Base-by-base conservation (phyloP, 495 filamentous ascomycete species). In the Pyrenula massariospora region DNA sequence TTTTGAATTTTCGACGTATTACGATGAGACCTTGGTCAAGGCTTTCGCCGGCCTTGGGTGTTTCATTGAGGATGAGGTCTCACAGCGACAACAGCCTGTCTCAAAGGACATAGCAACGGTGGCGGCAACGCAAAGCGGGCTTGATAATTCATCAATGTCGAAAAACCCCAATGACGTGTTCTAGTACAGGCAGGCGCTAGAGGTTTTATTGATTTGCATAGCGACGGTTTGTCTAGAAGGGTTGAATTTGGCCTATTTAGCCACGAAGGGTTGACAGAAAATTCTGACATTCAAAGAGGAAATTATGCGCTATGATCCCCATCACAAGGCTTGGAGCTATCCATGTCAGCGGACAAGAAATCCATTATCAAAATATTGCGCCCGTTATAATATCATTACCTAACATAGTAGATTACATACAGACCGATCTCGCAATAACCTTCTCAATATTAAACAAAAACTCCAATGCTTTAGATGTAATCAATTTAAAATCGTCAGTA, bases 21-120 rank as follows among this genome's bases (percentile, higher is more conserved):
- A 86, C 64, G 72, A 82, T 23, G 74, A 90, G 22, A 84, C 87
- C 20, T 68, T 96, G 70, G 82, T 88, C 61, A 91, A 96, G 65
- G 91, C 92, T 0, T 98, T 96, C 70, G 81, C 87, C 0, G 93
- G 93, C 0, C 67, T 98, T 60, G 91, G 87, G 1, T 85, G 89
- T 50, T 87, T 96, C 61, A 65, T 90, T 24, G 87, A 81, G 42
- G 91, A 96, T 22, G 91, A 96, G 65, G 74, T 88, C 56, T 60
- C 73, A 2, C 65, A 72, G 59, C 61, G 72, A 31, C 71, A 79
- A 53, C 57, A 55, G 36, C 63, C 23, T 57, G 56, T 52, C 49
- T 62, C 25, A 23, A 56, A 21, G 12, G 58, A 58, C 21, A 22
- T 22, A 12, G 57, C 65, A 25, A 65, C 62, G 21, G 55, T 65